Evolutionary conservation across 2,329 filamentous ascomycete genomes (phyloP), one percentile per base, ranked within the genome.

Genomic region (Bipolaris victoriae): DNA sequence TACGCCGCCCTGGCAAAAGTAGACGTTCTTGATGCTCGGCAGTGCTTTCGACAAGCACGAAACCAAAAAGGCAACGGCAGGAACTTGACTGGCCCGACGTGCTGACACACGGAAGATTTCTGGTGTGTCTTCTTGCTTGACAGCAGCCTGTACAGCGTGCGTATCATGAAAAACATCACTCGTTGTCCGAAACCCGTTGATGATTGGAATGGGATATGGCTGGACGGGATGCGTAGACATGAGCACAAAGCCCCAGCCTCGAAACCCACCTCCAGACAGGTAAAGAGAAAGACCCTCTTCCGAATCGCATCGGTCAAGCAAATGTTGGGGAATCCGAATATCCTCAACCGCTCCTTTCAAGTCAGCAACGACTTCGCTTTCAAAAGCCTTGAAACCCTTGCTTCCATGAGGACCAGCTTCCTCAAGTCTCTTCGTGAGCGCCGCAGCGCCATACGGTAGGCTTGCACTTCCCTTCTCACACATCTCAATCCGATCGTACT

Each of bases 161-260:
- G 82, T 86, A 57, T 84, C 78, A 15, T 83, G 78, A 69, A 96
- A 96, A 2, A 84, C 79, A 3, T 79, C 70, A 10, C 85, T 84
- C 0, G 82, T 75, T 1, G 88, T 90, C 7, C 82, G 85, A 76
- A 95, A 97, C 1, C 90, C 88, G 60, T 92, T 93, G 74, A 95
- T 89, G 18, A 89, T 88, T 0, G 91, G 86, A 24, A 97, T 90
- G 0, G 93, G 93, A 73, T 96, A 97, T 0, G 91, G 91, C 52
- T 84, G 80, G 41, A 91, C 84, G 5, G 81, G 77, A 67, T 94
- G 90, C 64, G 86, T 84, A 71, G 90, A 88, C 89, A 96, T 93
- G 50, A 97, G 82, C 70, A 96, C 87, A 75, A 91, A 96, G 6
- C 92, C 93, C 82, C 96, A 97, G 15, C 93, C 93, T 35, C 93